A percentile compares a stretch with the other conserved stretches of the same genome.
Conservation (phyloP, 441 rosid species). For the Flueggea neowawraea region DNA sequence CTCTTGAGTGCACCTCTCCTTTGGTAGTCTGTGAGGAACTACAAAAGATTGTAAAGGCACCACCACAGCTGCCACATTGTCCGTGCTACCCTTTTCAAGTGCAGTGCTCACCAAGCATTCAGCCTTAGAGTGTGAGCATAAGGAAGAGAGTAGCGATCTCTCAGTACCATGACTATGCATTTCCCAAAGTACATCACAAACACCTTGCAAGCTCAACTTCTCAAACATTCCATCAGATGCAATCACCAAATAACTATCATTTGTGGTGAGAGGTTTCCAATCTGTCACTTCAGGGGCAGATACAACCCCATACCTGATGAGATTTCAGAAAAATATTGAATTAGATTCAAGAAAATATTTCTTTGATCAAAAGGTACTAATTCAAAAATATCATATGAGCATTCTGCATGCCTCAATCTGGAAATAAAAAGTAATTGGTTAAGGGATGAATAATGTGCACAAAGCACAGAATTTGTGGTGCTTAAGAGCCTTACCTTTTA, state of each 20-base stretch:
- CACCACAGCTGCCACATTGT: slow-evolving; percentile 83
- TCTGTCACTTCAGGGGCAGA: slow-evolving; percentile 89
- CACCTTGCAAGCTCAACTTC: slow-evolving; percentile 71
- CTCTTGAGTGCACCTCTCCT: slow-evolving; percentile 35
- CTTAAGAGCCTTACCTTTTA: slow-evolving; percentile 47
- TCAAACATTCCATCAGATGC: slow-evolving; percentile 97
- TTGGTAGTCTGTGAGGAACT: slow-evolving; percentile 36
- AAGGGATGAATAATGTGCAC: slow-evolving; percentile 3
- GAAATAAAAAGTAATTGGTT: neutral
- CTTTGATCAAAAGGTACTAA: neutral
- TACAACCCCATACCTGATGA: slow-evolving; percentile 79
- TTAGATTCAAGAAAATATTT: slow-evolving; percentile 2
- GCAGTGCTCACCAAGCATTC: slow-evolving; percentile 80
- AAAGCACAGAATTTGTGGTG: slow-evolving; percentile 2
- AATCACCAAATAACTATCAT: slow-evolving; percentile 85
- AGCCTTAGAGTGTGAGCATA: slow-evolving; percentile 75
- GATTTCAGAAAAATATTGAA: slow-evolving; percentile 9
- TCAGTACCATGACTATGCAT: slow-evolving; percentile 33
- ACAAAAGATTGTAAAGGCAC: slow-evolving; percentile 58
- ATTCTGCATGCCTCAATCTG: slow-evolving; percentile 1
- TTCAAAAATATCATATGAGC: neutral
- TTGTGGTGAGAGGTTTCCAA: slow-evolving; percentile 69
- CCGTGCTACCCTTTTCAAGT: slow-evolving; percentile 76
- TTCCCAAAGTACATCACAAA: slow-evolving; percentile 81
- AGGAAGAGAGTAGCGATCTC: slow-evolving; percentile 46